Percentiles rank a stretch among this genome's conserved stretches.
Evolutionary conservation across 345 rosid genomes (phyloP).

Genomic region (Turnera subulata): DNA sequence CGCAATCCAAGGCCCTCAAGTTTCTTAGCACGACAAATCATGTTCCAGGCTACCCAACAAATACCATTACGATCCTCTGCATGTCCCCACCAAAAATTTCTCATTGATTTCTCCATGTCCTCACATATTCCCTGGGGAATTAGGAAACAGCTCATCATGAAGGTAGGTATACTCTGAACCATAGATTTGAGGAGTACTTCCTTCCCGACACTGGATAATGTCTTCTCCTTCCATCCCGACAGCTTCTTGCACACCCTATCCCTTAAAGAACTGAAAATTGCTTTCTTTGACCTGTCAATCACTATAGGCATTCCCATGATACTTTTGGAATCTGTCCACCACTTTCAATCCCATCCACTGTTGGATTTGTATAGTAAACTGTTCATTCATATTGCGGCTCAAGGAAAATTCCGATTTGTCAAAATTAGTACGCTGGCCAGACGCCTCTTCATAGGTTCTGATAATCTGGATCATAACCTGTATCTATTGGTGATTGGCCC

Average conservation of each 20-base stretch:
- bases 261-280: too few species aligned
- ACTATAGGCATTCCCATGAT: too few species aligned
- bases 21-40: background rate
- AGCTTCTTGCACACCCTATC: background rate
- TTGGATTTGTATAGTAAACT: too few species aligned
- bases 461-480: too few species aligned
- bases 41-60: background rate
- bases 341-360: too few species aligned
- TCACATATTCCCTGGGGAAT: background rate
- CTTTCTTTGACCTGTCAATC: too few species aligned
- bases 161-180: too few species aligned
- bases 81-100: background rate
- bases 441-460: too few species aligned
- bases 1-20: background rate
- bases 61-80: background rate
- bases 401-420: too few species aligned
- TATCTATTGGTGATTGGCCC: background rate
- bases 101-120: background rate
- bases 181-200: background rate
- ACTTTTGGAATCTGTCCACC: too few species aligned
- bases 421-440: too few species aligned
- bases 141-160: background rate
- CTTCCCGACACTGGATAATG: background rate
- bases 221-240: background rate
- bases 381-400: too few species aligned